phyloP scores from a whole-genome alignment of 305 asterid genomes.

The Stenogyne calaminthoides region DNA sequence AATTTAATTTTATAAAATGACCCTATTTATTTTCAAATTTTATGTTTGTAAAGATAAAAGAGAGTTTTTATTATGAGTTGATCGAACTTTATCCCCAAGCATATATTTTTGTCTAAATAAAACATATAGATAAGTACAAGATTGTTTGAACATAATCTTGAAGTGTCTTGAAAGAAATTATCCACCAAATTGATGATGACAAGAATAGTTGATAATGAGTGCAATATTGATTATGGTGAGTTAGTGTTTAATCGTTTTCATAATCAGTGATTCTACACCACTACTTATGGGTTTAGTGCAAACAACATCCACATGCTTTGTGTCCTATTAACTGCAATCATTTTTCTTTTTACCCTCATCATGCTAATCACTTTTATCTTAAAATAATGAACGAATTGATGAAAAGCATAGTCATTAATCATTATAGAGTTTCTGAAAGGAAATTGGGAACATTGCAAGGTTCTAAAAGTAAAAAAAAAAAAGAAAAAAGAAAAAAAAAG shows the following conservation, averaged over 20 bases:
- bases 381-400: neutral
- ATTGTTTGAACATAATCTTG: conserved; percentile 1
- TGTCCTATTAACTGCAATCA: neutral
- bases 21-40: too few species aligned
- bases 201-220: neutral
- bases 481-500: too few species aligned
- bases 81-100: too few species aligned
- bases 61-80: too few species aligned
- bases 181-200: neutral
- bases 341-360: neutral
- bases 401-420: neutral
- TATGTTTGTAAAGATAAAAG: too few species aligned
- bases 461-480: too few species aligned
- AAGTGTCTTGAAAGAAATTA: neutral
- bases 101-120: too few species aligned
- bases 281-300: neutral
- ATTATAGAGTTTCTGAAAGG: too few species aligned
- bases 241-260: conserved; percentile 9
- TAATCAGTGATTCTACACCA: neutral
- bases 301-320: neutral
- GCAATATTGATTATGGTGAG: conserved; percentile 9
- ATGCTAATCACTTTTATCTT: neutral
- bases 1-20: too few species aligned
- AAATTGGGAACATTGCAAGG: too few species aligned
- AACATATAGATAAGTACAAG: too few species aligned